Evolutionary conservation across 2,329 filamentous ascomycete species (phyloP), one percentile per base, ranked within the genome.

Genomic region (Aspergillus cejpii): DNA sequence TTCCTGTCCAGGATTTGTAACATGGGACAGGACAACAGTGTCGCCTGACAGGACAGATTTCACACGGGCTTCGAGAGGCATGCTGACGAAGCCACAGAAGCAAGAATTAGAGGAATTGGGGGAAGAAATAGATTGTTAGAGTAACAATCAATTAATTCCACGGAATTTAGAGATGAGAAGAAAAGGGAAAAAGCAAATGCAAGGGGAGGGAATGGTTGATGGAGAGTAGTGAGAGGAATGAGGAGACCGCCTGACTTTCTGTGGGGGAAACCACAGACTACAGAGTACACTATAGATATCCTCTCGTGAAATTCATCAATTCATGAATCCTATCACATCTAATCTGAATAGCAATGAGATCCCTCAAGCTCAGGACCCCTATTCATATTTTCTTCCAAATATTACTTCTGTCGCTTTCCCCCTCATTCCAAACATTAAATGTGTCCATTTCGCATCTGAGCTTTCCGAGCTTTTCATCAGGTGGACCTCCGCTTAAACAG

Each of bases 1-100:
- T 73, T 97, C 92, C 67, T 84, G 80, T 53, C 80, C 77, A 27
- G 86, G 84, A 65, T 94, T 90, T 68, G 83, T 84, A 63, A 87
- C 77, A 69, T 86, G 88, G 58, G 84, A 81, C 61, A 97, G 74
- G 53, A 97, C 75, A 58, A 97, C 72, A 21, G 90, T 95, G 74
- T 97, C 92, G 61, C 92, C 92, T 62, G 90, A 96, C 62, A 94
- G 75, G 57, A 95, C 87, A 66, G 85, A 87, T 78, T 98, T 98
- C 70, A 97, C 90, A 61, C 83, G 85, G 65, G 83, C 77, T 73
- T 78, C 67, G 45, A 73, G 55, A 54, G 67, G 61, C 66, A 69
- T 66, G 52, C 52, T 65, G 57, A 43, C 43, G 41, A 46, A 46
- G 20, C 34, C 49, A 37, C 49, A 31, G 37, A 33, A 45, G 37